Percentiles rank a stretch among this genome's conserved stretches.
Evolutionary conservation across 2,329 filamentous ascomycete species (phyloP).

Genomic region (Calonectria pseudoreteaudii): DNA sequence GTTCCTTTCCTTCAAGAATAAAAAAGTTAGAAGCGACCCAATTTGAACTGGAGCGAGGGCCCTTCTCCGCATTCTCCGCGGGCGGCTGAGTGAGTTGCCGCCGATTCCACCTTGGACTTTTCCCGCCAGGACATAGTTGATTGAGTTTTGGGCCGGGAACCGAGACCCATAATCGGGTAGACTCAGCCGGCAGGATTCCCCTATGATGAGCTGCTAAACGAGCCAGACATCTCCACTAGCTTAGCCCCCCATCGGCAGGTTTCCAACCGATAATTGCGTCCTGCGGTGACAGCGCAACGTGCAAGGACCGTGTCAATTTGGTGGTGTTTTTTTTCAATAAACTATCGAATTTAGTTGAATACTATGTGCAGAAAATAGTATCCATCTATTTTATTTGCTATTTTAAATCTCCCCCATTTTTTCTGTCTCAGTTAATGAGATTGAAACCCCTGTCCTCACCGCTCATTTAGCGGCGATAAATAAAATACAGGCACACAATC

Average conservation of each 20-base stretch:
- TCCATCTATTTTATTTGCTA: not conserved
- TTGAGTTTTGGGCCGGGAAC: not conserved
- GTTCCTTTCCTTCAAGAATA: not conserved
- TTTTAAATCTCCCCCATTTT: not conserved
- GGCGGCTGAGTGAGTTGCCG: not conserved
- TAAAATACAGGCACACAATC: not conserved
- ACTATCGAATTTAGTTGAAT: not conserved
- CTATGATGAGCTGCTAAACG: not conserved
- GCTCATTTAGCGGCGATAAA: not conserved
- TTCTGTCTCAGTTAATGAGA: not conserved
- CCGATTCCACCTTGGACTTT: not conserved
- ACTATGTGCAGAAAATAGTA: not conserved
- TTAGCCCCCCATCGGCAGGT: slow-evolving; percentile 9
- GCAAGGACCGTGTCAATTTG: not conserved
- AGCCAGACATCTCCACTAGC: slow-evolving; percentile 7
- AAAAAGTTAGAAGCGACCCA: no score
- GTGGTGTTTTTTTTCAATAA: no score
- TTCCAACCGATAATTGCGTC: slow-evolving; percentile 11
- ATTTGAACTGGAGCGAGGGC: not conserved
- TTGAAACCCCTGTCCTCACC: not conserved
- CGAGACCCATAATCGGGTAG: slow-evolving; percentile 6
- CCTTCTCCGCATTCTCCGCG: not conserved
- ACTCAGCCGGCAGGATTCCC: not conserved
- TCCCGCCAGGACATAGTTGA: not conserved
- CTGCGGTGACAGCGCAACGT: not conserved